Conservation (phyloP, 2,329 filamentous ascomycete genomes). For the Exophiala sp. region DNA sequence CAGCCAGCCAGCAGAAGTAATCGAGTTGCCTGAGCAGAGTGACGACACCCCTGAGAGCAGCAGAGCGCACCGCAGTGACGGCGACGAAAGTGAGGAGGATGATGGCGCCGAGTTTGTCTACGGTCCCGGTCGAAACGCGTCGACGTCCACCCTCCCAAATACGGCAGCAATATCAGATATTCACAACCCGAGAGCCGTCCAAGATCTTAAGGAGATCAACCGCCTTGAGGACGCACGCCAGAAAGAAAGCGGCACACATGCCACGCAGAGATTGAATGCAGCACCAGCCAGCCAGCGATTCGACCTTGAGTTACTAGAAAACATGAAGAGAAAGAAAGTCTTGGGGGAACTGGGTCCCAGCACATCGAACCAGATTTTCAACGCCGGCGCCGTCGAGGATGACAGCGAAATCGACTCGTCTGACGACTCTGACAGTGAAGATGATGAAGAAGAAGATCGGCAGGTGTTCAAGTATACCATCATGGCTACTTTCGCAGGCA, state of each 20-base stretch:
- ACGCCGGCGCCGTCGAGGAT: not conserved
- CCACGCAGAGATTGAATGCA: not conserved
- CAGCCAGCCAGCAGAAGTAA: not conserved
- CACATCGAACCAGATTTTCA: constrained; percentile 2
- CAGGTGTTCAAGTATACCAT: constrained; percentile 19
- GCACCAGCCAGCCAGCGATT: not conserved
- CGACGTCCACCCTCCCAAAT: not conserved
- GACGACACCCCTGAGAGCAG: not conserved
- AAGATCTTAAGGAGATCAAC: constrained; percentile 14
- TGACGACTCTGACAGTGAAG: not conserved
- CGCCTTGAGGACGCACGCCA: constrained; percentile 13
- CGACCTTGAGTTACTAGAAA: constrained; percentile 7
- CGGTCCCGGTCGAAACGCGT: constrained; percentile 9
- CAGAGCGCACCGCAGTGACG: not conserved
- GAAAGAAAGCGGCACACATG: not conserved
- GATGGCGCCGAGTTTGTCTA: constrained; percentile 18
- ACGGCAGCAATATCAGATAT: not conserved
- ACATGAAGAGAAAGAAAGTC: constrained; percentile 3
- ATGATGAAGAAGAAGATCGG: constrained; percentile 6
- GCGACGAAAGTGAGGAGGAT: constrained; percentile 23
- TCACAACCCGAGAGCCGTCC: not conserved
- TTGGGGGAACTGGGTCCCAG: not conserved
- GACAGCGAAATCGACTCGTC: constrained; percentile 7
- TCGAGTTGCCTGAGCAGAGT: constrained; percentile 2
- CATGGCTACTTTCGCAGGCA: constrained; percentile 11